Conservation (phyloP, 2,329 filamentous ascomycete species). For the Alternaria ethzedia region DNA sequence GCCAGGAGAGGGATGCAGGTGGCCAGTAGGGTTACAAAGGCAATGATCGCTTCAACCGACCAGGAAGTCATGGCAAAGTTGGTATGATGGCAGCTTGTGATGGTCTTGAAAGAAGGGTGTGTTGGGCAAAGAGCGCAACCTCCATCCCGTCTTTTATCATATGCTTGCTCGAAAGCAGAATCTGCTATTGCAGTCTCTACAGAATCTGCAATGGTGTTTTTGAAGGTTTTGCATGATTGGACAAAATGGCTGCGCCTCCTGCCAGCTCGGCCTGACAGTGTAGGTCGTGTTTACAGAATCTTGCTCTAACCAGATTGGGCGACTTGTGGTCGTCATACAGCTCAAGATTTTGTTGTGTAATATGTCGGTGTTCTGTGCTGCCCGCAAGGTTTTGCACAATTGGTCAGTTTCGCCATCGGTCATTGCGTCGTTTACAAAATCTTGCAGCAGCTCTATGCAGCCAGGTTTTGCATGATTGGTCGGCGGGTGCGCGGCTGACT, state of each 20-base stretch:
- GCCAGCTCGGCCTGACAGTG: not conserved
- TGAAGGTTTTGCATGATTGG: not conserved
- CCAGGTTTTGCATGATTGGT: not conserved
- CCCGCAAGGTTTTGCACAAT: not conserved
- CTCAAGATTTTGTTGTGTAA: not conserved
- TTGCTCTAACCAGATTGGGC: not conserved
- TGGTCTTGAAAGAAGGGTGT: no score
- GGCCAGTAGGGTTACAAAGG: not conserved
- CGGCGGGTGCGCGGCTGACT: not conserved
- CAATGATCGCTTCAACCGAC: not conserved
- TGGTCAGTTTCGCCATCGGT: not conserved
- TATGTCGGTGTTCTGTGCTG: fast-evolving
- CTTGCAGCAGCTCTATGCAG: not conserved
- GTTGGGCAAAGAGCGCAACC: not conserved
- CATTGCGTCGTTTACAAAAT: not conserved
- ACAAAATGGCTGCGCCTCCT: not conserved
- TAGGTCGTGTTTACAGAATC: not conserved
- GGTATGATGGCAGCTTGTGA: not conserved
- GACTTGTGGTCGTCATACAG: fast-evolving
- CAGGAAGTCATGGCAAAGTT: not conserved
- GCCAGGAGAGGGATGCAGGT: not conserved
- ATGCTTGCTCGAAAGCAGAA: not conserved
- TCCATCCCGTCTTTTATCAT: not conserved
- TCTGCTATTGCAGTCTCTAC: not conserved
- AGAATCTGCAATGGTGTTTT: not conserved